Evolutionary conservation across 495 filamentous ascomycete genomes (phyloP).

Genomic region (Glutinoglossum americanum): DNA sequence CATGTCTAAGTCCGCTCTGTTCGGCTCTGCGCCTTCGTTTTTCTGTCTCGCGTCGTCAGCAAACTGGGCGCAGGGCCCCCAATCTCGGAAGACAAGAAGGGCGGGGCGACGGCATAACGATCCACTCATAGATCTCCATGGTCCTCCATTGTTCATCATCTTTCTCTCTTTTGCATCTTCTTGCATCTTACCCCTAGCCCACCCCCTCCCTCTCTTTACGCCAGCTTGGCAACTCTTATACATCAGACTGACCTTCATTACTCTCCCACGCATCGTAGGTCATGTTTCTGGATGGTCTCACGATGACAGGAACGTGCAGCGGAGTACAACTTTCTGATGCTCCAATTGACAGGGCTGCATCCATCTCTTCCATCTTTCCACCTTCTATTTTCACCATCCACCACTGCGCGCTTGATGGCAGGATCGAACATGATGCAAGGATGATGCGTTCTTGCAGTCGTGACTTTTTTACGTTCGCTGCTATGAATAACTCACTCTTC

Average conservation of each 20-base stretch:
- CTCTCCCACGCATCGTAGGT: neutral
- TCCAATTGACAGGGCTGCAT: neutral
- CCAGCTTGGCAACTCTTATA: neutral
- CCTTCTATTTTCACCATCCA: neutral
- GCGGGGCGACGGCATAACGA: neutral
- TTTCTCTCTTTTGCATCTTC: too few relatives aligned
- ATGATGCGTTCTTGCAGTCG: neutral
- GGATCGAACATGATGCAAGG: slow-evolving; percentile 1
- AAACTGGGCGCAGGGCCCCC: neutral
- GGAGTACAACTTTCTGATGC: neutral
- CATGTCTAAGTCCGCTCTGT: too few relatives aligned
- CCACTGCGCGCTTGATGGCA: neutral
- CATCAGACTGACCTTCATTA: neutral
- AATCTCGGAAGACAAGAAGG: neutral
- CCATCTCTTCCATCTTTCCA: neutral
- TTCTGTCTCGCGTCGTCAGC: neutral
- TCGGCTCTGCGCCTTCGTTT: neutral
- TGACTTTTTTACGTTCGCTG: neutral
- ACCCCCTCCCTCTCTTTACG: neutral
- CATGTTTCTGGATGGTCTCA: neutral
- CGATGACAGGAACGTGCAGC: slow-evolving; percentile 2
- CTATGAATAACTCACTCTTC: neutral
- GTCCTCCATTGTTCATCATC: too few relatives aligned
- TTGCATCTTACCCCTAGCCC: neutral
- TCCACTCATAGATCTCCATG: too few relatives aligned